These are phyloP conservation scores for Quercus tomentella DNA, from an alignment of 331 rosid genomes.

Conservation along the genomic window DNA sequence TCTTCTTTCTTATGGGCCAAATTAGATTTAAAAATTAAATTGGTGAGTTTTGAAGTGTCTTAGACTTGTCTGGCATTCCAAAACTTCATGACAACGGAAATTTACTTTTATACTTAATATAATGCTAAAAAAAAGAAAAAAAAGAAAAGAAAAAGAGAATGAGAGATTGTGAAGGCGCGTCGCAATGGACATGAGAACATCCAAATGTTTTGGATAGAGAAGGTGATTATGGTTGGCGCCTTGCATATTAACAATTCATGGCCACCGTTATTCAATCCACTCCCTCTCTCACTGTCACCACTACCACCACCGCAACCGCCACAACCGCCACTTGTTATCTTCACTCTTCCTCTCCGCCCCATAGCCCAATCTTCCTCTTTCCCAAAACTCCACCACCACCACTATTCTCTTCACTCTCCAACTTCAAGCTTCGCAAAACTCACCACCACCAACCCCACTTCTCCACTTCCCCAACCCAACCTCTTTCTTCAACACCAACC, in stretches of 20 bases:
- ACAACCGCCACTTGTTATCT: neutral
- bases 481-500: constrained; percentile 9
- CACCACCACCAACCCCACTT: constrained; percentile 20
- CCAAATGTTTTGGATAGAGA: neutral
- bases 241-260: constrained; percentile 13
- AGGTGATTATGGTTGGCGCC: constrained; percentile 8
- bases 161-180: too few species aligned
- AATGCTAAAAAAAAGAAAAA: too few species aligned
- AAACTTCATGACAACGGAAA: too few species aligned
- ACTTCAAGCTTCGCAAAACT: neutral
- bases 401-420: constrained; percentile 5
- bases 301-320: constrained; percentile 19
- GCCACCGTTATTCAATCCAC: neutral
- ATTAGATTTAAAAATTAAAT: too few species aligned
- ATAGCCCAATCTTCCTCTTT: neutral
- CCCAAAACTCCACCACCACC: constrained; percentile 5
- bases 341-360: constrained; percentile 12
- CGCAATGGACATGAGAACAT: neutral
- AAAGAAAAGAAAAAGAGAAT: too few species aligned
- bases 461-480: constrained; percentile 21
- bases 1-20: too few species aligned
- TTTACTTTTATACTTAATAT: too few species aligned
- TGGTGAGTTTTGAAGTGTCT: rapidly evolving
- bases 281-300: too few species aligned
- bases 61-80: too few species aligned